A percentile compares a stretch with the other conserved stretches of the same genome.
These are phyloP conservation scores for Spongiforma sp. DNA, from an alignment of 1,284 basidiomycete genomes.

Conservation along the genomic window DNA sequence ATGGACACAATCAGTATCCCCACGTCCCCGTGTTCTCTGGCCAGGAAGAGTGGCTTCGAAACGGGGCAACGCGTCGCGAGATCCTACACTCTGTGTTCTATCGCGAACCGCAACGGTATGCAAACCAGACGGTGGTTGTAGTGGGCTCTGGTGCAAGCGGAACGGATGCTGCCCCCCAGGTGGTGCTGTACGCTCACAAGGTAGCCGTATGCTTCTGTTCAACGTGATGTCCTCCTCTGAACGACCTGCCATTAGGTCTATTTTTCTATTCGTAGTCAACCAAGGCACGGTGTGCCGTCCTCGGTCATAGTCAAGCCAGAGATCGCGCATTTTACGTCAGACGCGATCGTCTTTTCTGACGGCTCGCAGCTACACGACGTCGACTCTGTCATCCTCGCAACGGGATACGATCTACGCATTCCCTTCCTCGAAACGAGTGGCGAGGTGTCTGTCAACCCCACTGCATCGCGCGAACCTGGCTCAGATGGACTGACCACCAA, in stretches of 20 bases:
- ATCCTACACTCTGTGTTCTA: slow-evolving; percentile 62
- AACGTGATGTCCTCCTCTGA: neutral
- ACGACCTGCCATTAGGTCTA: slow-evolving; percentile 45
- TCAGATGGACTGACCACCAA: too few species aligned
- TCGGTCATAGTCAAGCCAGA: slow-evolving; percentile 44
- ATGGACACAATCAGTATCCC: slow-evolving; percentile 56
- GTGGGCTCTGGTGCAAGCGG: slow-evolving; percentile 59
- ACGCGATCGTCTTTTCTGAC: slow-evolving; percentile 52
- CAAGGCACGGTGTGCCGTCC: slow-evolving; percentile 31
- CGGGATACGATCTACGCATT: too few species aligned
- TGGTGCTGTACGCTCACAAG: slow-evolving; percentile 44
- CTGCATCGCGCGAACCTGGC: too few species aligned
- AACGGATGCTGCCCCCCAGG: slow-evolving; percentile 51
- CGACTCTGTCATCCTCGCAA: too few species aligned
- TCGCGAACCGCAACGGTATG: slow-evolving; percentile 50
- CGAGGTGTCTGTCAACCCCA: too few species aligned
- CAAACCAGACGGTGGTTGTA: slow-evolving; percentile 50
- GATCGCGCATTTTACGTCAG: slow-evolving; percentile 52
- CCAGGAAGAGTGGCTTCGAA: slow-evolving; percentile 51
- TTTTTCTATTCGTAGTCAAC: slow-evolving; percentile 43
- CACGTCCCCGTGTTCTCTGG: slow-evolving; percentile 50
- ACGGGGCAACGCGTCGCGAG: slow-evolving; percentile 36
- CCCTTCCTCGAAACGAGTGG: too few species aligned
- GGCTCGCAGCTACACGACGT: slow-evolving; percentile 45
- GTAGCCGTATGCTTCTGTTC: slow-evolving; percentile 30